Evolutionary conservation across 2,329 filamentous ascomycete species (phyloP), one percentile per base, ranked within the genome.

Genomic region (Canariomyces notabilis): DNA sequence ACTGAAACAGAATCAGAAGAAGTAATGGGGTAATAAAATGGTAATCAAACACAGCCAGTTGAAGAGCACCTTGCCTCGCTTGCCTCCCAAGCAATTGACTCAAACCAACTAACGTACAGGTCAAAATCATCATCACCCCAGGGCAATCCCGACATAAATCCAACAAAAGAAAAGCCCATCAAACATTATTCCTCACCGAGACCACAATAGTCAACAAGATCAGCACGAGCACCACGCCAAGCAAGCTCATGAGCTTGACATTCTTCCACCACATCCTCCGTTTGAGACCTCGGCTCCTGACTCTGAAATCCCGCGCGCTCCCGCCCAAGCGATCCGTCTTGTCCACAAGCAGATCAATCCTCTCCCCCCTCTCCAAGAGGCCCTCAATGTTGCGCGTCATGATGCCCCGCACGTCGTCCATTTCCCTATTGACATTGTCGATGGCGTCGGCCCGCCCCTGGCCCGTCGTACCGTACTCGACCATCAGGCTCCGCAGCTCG

Each of bases 211-310:
- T 70, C 54, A 78, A 57, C 37, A 81, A 57, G 55, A 82, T 77
- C 52, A 82, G 62, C 36, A 73, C 62, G 20, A 93, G 68, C 2
- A 90, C 88, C 36, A 96, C 61, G 4, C 68, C 74, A 51, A 90
- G 62, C 57, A 98, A 67, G 6, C 80, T 83, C 89, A 97, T 95
- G 57, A 98, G 70, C 72, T 94, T 94, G 37, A 95, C 79, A 66
- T 98, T 97, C 82, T 97, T 97, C 91, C 91, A 97, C 93, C 93
- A 98, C 93, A 98, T 97, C 68, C 85, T 79, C 62, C 94, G 79
- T 71, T 93, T 87, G 58, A 98, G 67, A 1, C 89, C 89, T 20
- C 89, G 75, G 64, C 87, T 94, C 57, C 91, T 77, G 15, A 97
- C 83, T 42, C 93, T 75, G 64, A 98, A 98, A 64, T 98, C 93